Evolutionary conservation across 2,329 filamentous ascomycete genomes (phyloP).

Genomic region (Neofusicoccum sp.): DNA sequence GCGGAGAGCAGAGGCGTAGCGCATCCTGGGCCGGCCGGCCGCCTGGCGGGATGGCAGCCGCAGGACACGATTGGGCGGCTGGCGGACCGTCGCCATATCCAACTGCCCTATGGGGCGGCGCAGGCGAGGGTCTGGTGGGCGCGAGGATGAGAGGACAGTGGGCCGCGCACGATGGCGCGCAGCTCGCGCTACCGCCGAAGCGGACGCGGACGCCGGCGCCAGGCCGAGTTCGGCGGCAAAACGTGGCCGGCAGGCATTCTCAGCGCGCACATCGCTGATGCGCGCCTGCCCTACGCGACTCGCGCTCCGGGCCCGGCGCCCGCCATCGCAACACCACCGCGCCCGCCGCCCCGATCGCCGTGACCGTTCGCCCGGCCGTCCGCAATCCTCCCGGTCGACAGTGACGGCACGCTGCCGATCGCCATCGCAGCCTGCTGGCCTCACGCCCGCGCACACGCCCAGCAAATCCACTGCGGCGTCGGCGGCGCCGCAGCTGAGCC

Average conservation of each 20-base stretch:
- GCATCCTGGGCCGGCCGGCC: background rate
- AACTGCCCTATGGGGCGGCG: conserved; percentile 4
- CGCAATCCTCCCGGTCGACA: background rate
- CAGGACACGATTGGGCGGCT: conserved; percentile 2
- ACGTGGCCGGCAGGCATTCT: conserved; percentile 3
- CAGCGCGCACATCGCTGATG: background rate
- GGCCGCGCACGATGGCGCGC: conserved; percentile 7
- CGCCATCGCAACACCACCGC: background rate
- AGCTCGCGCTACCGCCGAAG: background rate
- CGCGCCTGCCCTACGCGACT: conserved; percentile 12
- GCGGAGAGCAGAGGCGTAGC: background rate
- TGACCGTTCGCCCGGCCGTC: background rate
- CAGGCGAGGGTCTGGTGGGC: background rate
- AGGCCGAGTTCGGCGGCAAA: background rate
- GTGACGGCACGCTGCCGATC: conserved; percentile 6
- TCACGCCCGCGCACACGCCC: background rate
- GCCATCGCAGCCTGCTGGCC: too few species aligned
- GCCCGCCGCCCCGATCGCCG: background rate
- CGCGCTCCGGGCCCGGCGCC: background rate
- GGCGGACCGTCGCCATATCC: background rate
- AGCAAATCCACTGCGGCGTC: background rate
- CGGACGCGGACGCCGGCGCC: background rate
- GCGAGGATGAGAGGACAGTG: background rate
- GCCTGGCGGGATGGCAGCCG: background rate
- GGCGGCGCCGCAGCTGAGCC: background rate